A percentile compares a stretch with the other conserved stretches of the same genome.
Conservation (phyloP, 2,329 filamentous ascomycete species). For the Penicillium sp. region DNA sequence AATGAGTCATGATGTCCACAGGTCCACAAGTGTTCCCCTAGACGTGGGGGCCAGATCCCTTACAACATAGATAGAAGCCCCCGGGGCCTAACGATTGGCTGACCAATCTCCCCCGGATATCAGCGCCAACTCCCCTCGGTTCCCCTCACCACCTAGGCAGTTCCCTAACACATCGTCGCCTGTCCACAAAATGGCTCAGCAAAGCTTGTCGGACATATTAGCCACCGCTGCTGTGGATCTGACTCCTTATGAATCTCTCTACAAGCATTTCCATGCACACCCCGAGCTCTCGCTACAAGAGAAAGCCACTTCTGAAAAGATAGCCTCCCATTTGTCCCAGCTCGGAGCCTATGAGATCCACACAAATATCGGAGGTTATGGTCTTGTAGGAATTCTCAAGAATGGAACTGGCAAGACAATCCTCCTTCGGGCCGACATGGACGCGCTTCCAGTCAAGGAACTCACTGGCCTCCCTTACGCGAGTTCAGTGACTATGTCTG, state of each 20-base stretch:
- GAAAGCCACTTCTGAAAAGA: slow-evolving; percentile 48
- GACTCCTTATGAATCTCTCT: slow-evolving; percentile 50
- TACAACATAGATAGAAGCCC: no score
- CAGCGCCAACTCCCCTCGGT: neutral
- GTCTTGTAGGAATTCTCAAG: slow-evolving; percentile 41
- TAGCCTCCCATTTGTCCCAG: slow-evolving; percentile 42
- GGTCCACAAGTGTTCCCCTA: neutral
- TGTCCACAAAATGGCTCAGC: slow-evolving; percentile 22
- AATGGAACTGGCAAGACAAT: slow-evolving; percentile 46
- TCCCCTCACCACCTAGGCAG: neutral
- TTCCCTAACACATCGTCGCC: neutral
- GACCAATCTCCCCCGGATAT: neutral
- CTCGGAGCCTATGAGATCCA: slow-evolving; percentile 37
- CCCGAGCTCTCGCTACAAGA: slow-evolving; percentile 61
- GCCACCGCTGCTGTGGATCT: slow-evolving; percentile 30
- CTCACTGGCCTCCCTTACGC: slow-evolving; percentile 48
- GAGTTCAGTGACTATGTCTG: slow-evolving; percentile 44
- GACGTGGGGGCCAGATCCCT: neutral
- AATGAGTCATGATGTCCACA: neutral
- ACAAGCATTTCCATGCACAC: slow-evolving; percentile 58
- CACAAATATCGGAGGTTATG: slow-evolving; percentile 46
- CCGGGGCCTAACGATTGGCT: neutral
- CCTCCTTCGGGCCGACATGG: slow-evolving; percentile 50
- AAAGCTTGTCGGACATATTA: slow-evolving; percentile 20
- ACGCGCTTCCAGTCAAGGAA: slow-evolving; percentile 50